Evolutionary conservation across 768 basidiomycete species (phyloP).

Genomic region (Hericium alpestre): DNA sequence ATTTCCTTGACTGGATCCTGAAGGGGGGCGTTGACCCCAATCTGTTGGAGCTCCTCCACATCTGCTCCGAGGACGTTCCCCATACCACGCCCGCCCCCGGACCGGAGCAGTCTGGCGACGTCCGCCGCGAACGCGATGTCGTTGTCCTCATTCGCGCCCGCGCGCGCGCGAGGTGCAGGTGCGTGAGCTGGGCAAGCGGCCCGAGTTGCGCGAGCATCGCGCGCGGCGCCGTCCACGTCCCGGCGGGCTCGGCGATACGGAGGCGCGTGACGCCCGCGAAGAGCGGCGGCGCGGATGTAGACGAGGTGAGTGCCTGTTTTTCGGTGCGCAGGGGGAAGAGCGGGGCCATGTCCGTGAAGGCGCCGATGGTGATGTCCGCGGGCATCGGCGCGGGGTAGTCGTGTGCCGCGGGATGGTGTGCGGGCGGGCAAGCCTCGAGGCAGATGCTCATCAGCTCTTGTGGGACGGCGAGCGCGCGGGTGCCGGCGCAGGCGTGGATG

Average conservation of each 20-base stretch:
- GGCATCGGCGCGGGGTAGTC: background rate
- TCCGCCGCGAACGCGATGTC: constrained; percentile 27
- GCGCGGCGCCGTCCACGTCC: constrained; percentile 26
- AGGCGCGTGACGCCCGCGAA: constrained; percentile 25
- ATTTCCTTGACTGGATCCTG: too few species aligned
- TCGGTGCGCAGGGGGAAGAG: constrained; percentile 22
- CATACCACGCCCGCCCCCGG: too few species aligned
- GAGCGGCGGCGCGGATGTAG: background rate
- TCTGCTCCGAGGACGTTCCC: too few species aligned
- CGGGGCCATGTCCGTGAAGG: constrained; percentile 5
- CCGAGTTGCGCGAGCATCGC: constrained; percentile 25
- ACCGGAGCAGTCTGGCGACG: constrained; percentile 20
- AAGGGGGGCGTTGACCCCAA: too few species aligned
- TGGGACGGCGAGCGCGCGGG: constrained; percentile 22
- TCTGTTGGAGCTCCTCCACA: too few species aligned
- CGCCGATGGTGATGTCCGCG: constrained; percentile 5
- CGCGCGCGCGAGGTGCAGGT: constrained; percentile 30
- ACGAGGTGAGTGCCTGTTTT: constrained; percentile 1
- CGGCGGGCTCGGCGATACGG: constrained; percentile 29
- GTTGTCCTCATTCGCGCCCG: constrained; percentile 32
- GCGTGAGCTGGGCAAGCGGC: constrained; percentile 24
- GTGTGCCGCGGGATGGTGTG: background rate
- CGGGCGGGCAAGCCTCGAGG: background rate
- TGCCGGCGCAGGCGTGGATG: constrained; percentile 24
- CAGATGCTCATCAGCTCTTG: constrained; percentile 1